Base-by-base conservation (phyloP, 306 rosid genomes). In the Lathyrus sativus region DNA sequence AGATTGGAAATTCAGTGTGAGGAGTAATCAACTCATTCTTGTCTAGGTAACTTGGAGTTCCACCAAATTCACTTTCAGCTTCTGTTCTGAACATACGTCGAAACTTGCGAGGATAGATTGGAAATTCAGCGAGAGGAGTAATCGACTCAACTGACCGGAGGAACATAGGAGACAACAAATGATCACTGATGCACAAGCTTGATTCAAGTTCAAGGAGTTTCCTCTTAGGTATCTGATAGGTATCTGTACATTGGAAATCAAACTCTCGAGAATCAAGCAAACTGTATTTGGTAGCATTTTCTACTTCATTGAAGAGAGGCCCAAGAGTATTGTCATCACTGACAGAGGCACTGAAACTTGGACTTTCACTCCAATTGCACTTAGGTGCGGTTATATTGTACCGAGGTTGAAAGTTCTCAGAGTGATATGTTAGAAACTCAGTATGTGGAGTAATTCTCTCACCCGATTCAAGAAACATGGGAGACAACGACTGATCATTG, bases 161-260 rank as follows among this genome's bases (percentile, higher is more conserved):
- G 55, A 73, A 62, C 76, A 50, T 13, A 67, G 81, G 76, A 73
- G 85, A 73, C 44, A 85, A 49, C 65, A 63, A 72, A 58, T 57
- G 65, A 81, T 85, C 77, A 53, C 42, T 54, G 45, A 67, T 48
- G 56, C 61, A 70, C 62, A 85, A 78, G 48, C 71, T 82, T 62
- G 70, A 53, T 70, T 74, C 82, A 57, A 59, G 68, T 75, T 81
- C 85, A 72, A 72, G 72, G 41, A 53, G 73, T 37, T 69, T 77
- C 56, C 65, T 81, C 38, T 19, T 29, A 62, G 82, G 81, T 13
- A 71, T 48, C 37, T 42, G 55, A 60, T 63, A 57, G 71, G 54
- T 72, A 29, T 87, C 76, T 58, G 67, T 51, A 75, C 76, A 79
- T 48, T 68, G 71, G 74, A 68, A 70, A 76, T 80, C 84, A 19